Base-by-base conservation (phyloP, 768 basidiomycete species). In the Leucocoprinus birnbaumii region DNA sequence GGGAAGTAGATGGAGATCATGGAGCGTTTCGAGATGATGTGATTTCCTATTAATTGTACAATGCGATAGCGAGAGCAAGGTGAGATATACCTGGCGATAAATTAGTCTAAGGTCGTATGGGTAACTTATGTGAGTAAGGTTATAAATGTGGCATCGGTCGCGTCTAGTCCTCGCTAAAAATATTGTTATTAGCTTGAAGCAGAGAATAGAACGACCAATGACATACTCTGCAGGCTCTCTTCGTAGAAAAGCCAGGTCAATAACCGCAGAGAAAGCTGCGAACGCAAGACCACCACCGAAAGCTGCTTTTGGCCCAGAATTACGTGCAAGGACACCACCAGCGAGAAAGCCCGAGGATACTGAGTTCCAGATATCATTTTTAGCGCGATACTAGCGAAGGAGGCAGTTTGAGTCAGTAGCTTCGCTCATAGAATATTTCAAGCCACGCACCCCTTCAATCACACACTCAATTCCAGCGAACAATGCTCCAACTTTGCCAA, bases 401-500 rank as follows among this genome's bases (percentile, higher is more conserved):
- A 35, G 43, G n/a, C 43, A 26, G 24, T 11, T 10, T 50, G 7
- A 27, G 26, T 48, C 25, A 56, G 48, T 38, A 9, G 51, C 47
- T 24, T 22, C 18, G 13, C 40, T 41, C 22, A 51, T 34, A 22
- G 52, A 41, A 44, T 51, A 11, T 43, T 25, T 22, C 48, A 35
- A 44, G 26, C 22, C 18, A 85, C 94, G 66, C 70, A 91, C 95
- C 61, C 87, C 90, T 73, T 98, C 96, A 53, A 98, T 88, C 53
- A 93, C 86, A 63, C 96, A 98, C 72, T 98, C 96, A 7, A 92
- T 85, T 24, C 95, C 94, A n/a, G 94, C 88, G 67, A 91, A 98
- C 42, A 98, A 65, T 11, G 91, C 91, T 16, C 94, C 96, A 44
- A 98, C 92, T 74, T 94, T 95, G 0, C 86, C 94, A 64, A 98